A percentile compares a stretch with the other conserved stretches of the same genome.
Evolutionary conservation across 148 eudicot genomes (phyloP).

Genomic region (Rhododendron simsii): DNA sequence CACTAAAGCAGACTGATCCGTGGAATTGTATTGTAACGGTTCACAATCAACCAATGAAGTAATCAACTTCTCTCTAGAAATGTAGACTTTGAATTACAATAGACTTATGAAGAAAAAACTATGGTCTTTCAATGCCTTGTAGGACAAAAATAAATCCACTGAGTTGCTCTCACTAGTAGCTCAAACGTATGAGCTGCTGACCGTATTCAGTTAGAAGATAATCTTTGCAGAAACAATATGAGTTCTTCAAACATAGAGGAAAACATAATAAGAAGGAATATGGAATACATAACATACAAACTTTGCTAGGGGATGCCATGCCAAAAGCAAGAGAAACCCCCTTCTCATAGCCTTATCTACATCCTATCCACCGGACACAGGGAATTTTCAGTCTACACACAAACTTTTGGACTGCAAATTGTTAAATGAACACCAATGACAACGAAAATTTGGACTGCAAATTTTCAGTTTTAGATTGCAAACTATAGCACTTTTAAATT

Average conservation of each 20-base stretch:
- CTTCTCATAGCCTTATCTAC: too few species aligned
- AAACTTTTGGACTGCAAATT: too few species aligned
- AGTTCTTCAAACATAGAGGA: not conserved
- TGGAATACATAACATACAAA: slow-evolving; percentile 36
- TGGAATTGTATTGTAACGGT: not conserved
- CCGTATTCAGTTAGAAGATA: not conserved
- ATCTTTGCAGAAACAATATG: not conserved
- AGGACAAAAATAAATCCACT: not conserved
- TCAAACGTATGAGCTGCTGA: not conserved
- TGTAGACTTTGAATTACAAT: not conserved
- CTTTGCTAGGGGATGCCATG: too few species aligned
- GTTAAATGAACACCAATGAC: too few species aligned
- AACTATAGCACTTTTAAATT: too few species aligned
- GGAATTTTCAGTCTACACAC: too few species aligned
- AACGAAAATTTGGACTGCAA: too few species aligned
- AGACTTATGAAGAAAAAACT: not conserved
- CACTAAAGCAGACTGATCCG: not conserved
- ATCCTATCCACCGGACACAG: too few species aligned
- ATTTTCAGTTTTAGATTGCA: too few species aligned
- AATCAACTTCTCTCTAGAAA: not conserved
- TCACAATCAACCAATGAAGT: not conserved
- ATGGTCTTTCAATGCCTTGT: not conserved
- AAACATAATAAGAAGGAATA: not conserved
- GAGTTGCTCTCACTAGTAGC: not conserved
- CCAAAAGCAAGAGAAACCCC: too few species aligned